phyloP scores from a whole-genome alignment of 148 eudicot genomes.

The Cornus florida region DNA sequence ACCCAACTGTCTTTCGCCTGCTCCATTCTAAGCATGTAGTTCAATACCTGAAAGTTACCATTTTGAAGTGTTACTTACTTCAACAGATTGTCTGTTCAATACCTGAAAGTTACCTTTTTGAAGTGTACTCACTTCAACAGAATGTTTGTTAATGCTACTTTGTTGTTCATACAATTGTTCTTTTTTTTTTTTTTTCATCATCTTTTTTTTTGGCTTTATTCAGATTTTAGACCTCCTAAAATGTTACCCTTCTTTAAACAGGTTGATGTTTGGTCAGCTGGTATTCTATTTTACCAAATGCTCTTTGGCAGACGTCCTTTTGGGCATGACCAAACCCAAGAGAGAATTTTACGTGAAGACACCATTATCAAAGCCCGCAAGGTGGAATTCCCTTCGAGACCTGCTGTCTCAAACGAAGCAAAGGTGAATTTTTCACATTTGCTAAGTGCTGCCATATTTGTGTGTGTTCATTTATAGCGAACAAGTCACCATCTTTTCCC shows the following conservation, averaged over 20 bases:
- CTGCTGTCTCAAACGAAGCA: slow-evolving; percentile 85
- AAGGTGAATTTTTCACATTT: slow-evolving; percentile 50
- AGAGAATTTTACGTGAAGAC: slow-evolving; percentile 94
- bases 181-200: not conserved
- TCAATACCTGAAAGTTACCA: not conserved
- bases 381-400: slow-evolving; percentile 96
- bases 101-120: not conserved
- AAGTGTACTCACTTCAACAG: not conserved
- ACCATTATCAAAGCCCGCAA: slow-evolving; percentile 95
- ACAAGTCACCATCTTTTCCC: not conserved
- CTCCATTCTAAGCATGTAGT: not conserved
- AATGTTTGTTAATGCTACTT: not conserved
- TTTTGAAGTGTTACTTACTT: not conserved
- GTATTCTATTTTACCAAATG: slow-evolving; percentile 95
- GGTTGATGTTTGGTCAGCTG: slow-evolving; percentile 99
- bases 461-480: not conserved
- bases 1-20: not conserved
- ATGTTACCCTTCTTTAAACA: slow-evolving; percentile 24
- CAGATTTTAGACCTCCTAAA: not conserved
- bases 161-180: not conserved
- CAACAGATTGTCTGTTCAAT: not conserved
- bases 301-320: slow-evolving; percentile 97
- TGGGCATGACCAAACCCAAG: slow-evolving; percentile 97
- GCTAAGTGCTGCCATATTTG: not conserved
- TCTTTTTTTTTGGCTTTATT: too few species aligned